Percentiles rank a stretch among this genome's conserved stretches.
phyloP scores from a whole-genome alignment of 179 eudicot species.

The Amaranthus tricolor region DNA sequence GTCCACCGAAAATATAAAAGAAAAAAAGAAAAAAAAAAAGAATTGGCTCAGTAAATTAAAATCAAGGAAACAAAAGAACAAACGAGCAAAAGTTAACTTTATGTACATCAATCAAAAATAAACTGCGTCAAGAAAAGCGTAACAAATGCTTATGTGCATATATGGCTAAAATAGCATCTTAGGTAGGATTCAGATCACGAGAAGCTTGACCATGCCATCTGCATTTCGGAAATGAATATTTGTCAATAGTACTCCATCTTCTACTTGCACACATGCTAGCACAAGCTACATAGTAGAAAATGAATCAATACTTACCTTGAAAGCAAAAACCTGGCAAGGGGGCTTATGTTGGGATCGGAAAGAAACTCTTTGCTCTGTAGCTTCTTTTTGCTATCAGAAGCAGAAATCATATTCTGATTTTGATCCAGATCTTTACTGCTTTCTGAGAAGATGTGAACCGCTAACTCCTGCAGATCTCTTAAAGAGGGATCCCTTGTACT shows the following conservation, averaged over 20 bases:
- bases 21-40: not conserved
- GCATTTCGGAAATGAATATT: constrained; percentile 26
- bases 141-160: constrained; percentile 27
- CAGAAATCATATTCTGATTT: constrained; percentile 41
- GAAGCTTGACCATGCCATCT: constrained; percentile 91
- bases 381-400: constrained; percentile 57
- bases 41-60: not conserved
- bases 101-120: constrained; percentile 35
- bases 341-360: constrained; percentile 71
- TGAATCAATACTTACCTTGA: constrained; percentile 55
- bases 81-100: constrained; percentile 1
- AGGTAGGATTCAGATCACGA: constrained; percentile 48
- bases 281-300: not conserved
- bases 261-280: too few relatives aligned
- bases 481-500: constrained; percentile 80
- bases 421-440: constrained; percentile 44
- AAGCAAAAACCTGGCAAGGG: constrained; percentile 81
- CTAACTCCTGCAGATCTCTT: constrained; percentile 72
- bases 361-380: constrained; percentile 53
- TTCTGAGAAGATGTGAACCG: constrained; percentile 54
- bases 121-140: constrained; percentile 23
- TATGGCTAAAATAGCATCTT: constrained; percentile 16
- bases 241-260: not conserved
- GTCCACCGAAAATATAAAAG: not conserved
- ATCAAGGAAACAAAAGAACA: not conserved